Evolutionary conservation across 2,329 filamentous ascomycete species (phyloP), one percentile per base, ranked within the genome.

Genomic region (Xylariaceae sp.): DNA sequence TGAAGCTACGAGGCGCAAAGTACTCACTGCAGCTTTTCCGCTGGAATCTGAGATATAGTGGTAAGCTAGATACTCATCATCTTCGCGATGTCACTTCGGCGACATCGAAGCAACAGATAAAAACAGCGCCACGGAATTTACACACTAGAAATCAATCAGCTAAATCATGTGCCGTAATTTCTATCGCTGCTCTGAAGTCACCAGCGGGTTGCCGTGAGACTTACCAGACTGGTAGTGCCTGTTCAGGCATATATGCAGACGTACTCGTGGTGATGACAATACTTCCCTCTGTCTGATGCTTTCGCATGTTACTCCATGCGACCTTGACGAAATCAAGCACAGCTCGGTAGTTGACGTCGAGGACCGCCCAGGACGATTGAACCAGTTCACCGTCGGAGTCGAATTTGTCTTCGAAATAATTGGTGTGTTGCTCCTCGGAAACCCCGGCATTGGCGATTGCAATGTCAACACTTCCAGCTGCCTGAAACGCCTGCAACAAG

Each of bases 231-330:
- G 70, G 69, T 10, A 72, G 52, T 10, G 44, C 59, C 39, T 69
- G 66, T 53, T 73, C 72, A 9, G 72, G 66, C 5, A 60, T 50
- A 49, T 72, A 72, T 0, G 65, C 69, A 5, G 70, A 69, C 1
- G 69, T 63, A 51, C 69, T 71, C 3, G 63, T 50, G 1, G 69
- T 71, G n/a, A 74, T 63, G 31, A 73, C 71, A 39, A 73, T 66
- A 55, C 67, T 68, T 3, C 70, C 69, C 0, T 55, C 53, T 12
- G 34, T 50, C 3, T 45, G 17, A 2, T 63, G 44, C 41, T 47
- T 53, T 14, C 56, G 52, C 57, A 71, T 64, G 14, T 28, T 34
- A 39, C 59, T 60, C 22, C 60, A 36, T 1, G 65, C 64, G 1
- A 74, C 55, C 50, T 71, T 71, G 43, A 66, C 50, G 16, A 67